Conservation (phyloP, 2,329 filamentous ascomycete genomes). For the Fusarium albidum region DNA sequence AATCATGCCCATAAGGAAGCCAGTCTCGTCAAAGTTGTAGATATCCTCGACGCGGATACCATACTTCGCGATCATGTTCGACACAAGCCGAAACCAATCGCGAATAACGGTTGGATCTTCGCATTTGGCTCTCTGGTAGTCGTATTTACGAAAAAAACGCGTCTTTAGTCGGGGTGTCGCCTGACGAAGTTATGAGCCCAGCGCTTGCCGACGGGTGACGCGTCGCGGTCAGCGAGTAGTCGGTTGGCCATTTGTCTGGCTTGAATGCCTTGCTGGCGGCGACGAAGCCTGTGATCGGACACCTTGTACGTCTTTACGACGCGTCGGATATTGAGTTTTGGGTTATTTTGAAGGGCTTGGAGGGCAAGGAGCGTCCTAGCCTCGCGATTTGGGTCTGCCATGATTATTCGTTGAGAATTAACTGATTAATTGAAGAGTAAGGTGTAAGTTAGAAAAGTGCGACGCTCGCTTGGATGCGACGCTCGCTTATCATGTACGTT, state of each 20-base stretch:
- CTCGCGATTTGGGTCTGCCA: too few species aligned
- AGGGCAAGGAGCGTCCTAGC: too few species aligned
- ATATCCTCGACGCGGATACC: background rate
- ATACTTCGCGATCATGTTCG: conserved; percentile 30
- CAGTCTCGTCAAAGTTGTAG: conserved; percentile 8
- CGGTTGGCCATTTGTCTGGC: conserved; percentile 38
- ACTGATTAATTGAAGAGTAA: too few species aligned
- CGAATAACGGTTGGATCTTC: background rate
- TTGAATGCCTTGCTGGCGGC: conserved; percentile 20
- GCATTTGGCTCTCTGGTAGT: conserved; percentile 34
- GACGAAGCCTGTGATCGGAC: too few species aligned
- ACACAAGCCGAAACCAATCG: background rate
- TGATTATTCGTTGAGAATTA: too few species aligned
- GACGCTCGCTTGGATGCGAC: too few species aligned
- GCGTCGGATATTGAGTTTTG: too few species aligned
- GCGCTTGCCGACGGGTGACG: conserved; percentile 29
- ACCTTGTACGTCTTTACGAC: too few species aligned
- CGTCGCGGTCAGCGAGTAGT: conserved; percentile 20
- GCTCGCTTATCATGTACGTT: too few species aligned
- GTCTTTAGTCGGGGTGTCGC: conserved; percentile 35
- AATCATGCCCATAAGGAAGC: conserved; percentile 18
- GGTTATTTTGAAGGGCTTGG: too few species aligned
- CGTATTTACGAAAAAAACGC: conserved; percentile 31
- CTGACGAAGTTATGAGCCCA: conserved; percentile 41
- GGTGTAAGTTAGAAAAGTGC: too few species aligned